phyloP scores from a whole-genome alignment of 768 basidiomycete genomes.

The Coprinopsis cinerea region DNA sequence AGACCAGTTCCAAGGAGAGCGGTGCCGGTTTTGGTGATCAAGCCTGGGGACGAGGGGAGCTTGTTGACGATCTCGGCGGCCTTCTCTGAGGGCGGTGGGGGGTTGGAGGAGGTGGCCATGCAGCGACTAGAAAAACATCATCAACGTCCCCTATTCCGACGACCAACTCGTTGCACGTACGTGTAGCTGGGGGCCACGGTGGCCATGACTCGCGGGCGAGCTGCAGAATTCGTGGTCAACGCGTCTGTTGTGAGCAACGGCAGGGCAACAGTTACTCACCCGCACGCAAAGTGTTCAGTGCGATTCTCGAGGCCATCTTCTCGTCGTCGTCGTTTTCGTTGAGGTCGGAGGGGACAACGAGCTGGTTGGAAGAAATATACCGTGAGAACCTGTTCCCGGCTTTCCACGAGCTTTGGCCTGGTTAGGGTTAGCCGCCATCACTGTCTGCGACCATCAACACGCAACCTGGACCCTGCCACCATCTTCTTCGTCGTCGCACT shows the following conservation, averaged over 20 bases:
- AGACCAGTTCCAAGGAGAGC: constrained; percentile 88
- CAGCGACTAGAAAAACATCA: constrained; percentile 43
- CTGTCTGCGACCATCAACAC: constrained; percentile 6
- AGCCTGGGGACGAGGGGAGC: constrained; percentile 74
- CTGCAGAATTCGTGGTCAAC: constrained; percentile 23
- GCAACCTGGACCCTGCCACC: background rate
- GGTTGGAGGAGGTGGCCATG: constrained; percentile 53
- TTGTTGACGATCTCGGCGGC: constrained; percentile 88
- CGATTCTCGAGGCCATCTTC: constrained; percentile 77
- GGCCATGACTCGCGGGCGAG: constrained; percentile 49
- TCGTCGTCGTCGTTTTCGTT: constrained; percentile 18
- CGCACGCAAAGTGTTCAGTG: constrained; percentile 57
- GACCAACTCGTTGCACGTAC: constrained; percentile 29
- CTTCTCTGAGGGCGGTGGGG: constrained; percentile 76
- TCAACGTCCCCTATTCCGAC: constrained; percentile 11
- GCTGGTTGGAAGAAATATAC: constrained; percentile 23
- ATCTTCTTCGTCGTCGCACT: background rate
- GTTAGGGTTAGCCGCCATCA: constrained; percentile 26
- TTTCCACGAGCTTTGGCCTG: constrained; percentile 29
- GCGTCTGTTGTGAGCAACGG: background rate
- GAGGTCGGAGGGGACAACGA: constrained; percentile 25
- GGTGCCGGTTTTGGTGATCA: constrained; percentile 93
- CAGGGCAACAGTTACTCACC: constrained; percentile 31
- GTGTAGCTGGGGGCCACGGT: constrained; percentile 39
- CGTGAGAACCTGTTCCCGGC: constrained; percentile 35